These are phyloP conservation scores for Orbilia oligospora DNA, from an alignment of 2,329 filamentous ascomycete genomes.

Conservation along the genomic window DNA sequence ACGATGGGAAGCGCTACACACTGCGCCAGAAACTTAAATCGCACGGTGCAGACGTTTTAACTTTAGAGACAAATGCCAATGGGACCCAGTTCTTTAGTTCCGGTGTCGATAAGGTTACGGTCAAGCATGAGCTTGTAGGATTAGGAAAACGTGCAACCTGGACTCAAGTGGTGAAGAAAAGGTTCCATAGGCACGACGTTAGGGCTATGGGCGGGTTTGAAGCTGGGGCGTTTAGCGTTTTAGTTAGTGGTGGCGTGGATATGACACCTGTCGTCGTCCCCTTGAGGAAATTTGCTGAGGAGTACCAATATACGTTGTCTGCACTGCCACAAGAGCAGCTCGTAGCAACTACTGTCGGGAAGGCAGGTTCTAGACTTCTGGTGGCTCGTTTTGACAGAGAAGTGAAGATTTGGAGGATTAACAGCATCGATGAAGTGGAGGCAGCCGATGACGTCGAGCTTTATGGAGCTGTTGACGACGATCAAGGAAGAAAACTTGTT, in stretches of 20 bases:
- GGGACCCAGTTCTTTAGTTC: slow-evolving; percentile 88
- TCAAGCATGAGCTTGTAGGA: slow-evolving; percentile 80
- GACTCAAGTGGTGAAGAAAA: slow-evolving; percentile 86
- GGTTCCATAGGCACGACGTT: slow-evolving; percentile 93
- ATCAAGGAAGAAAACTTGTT: slow-evolving; percentile 73
- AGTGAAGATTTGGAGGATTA: slow-evolving; percentile 83
- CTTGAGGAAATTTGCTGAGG: slow-evolving; percentile 80
- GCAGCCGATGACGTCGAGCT: slow-evolving; percentile 66
- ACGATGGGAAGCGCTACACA: slow-evolving; percentile 92
- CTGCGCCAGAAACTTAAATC: slow-evolving; percentile 86
- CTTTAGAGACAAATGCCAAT: slow-evolving; percentile 83
- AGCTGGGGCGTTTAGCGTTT: slow-evolving; percentile 82
- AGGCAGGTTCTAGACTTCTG: slow-evolving; percentile 78
- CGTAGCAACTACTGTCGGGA: slow-evolving; percentile 75
- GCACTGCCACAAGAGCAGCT: slow-evolving; percentile 84
- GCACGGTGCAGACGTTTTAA: slow-evolving; percentile 91
- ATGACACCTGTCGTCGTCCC: slow-evolving; percentile 86
- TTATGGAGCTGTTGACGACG: slow-evolving; percentile 66
- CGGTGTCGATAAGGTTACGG: slow-evolving; percentile 90
- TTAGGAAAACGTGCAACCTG: slow-evolving; percentile 76
- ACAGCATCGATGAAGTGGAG: slow-evolving; percentile 69
- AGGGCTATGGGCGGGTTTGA: slow-evolving; percentile 95
- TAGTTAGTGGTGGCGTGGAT: slow-evolving; percentile 93
- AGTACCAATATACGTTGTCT: slow-evolving; percentile 86
- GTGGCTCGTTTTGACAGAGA: slow-evolving; percentile 94